phyloP scores from a whole-genome alignment of 2,329 filamentous ascomycete species.

The Fusarium pseudocircinatum region DNA sequence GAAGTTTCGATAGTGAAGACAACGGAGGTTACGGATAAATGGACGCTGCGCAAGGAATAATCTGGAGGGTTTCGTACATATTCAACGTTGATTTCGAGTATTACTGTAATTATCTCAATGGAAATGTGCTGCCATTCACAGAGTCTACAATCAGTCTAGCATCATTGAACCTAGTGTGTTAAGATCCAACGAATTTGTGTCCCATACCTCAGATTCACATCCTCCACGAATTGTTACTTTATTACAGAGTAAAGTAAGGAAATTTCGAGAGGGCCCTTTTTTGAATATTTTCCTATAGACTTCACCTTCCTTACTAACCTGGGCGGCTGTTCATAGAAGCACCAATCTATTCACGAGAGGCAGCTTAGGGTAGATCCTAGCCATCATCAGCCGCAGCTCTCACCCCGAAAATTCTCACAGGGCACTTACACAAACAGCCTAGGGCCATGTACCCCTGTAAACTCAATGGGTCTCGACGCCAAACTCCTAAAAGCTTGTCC shows the following conservation, averaged over 20 bases:
- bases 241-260: too few species aligned
- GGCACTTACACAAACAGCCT: background rate
- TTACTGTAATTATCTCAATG: accelerated
- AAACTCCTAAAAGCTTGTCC: background rate
- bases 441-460: background rate
- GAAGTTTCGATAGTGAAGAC: background rate
- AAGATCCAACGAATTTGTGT: too few species aligned
- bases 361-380: background rate
- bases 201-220: too few species aligned
- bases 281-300: accelerated
- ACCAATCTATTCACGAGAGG: too few species aligned
- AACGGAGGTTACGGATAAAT: background rate
- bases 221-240: too few species aligned
- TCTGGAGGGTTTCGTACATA: background rate
- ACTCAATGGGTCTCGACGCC: background rate
- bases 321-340: background rate
- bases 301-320: background rate
- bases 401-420: background rate
- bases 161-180: too few species aligned
- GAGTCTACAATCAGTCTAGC: too few species aligned
- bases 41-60: background rate
- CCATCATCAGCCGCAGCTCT: background rate
- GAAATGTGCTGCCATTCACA: too few species aligned
- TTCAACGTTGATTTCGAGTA: accelerated
- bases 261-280: accelerated